These are phyloP conservation scores for Mariannaea elegans DNA, from an alignment of 2,329 filamentous ascomycete genomes.

Conservation along the genomic window DNA sequence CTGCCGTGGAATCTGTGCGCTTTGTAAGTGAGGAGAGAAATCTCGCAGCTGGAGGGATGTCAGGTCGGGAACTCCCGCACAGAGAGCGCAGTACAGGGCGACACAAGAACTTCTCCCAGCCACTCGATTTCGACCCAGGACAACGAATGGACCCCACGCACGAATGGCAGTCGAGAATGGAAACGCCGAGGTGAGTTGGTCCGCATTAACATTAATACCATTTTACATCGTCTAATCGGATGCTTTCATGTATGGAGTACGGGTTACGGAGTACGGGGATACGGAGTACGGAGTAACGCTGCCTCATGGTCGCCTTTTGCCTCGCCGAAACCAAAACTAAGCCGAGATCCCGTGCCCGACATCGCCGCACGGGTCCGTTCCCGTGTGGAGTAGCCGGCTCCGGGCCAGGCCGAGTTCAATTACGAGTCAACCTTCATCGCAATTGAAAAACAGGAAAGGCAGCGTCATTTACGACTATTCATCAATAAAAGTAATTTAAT, in stretches of 20 bases:
- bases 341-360: no score
- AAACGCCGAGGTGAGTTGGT: background rate
- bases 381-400: background rate
- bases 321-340: no score
- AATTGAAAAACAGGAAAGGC: background rate
- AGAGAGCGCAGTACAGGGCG: background rate
- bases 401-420: background rate
- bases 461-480: background rate
- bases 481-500: background rate
- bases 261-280: no score
- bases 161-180: background rate
- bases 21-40: background rate
- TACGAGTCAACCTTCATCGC: no score
- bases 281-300: no score
- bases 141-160: background rate
- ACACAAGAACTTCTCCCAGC: constrained; percentile 15
- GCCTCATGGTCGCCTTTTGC: no score
- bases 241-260: no score
- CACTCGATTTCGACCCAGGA: constrained; percentile 17
- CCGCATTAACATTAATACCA: no score
- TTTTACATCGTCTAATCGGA: no score
- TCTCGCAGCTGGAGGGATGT: background rate
- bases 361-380: no score
- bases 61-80: constrained; percentile 3
- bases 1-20: no score